Percentiles rank a stretch among this genome's conserved stretches.
Evolutionary conservation across 352 stramenopile species (phyloP).

Genomic region (Lagenidium sp.): DNA sequence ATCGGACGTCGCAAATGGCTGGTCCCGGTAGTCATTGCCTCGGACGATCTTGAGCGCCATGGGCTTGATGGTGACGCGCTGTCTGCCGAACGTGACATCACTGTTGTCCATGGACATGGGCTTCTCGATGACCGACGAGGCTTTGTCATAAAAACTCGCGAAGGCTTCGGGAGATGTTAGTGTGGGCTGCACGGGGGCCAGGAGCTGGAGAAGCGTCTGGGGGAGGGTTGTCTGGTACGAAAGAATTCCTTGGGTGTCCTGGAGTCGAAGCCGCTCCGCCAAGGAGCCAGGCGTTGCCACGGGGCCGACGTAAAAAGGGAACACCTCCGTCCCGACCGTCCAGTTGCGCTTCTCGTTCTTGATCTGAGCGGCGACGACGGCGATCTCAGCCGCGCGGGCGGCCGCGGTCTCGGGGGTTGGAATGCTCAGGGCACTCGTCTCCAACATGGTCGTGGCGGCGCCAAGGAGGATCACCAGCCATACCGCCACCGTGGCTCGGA

Average conservation of each 20-base stretch:
- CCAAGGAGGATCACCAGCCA: no score
- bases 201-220: background rate
- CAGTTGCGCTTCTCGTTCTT: conserved; percentile 6
- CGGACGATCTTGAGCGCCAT: conserved; percentile 25
- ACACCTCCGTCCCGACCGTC: background rate
- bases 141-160: conserved; percentile 5
- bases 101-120: conserved; percentile 20
- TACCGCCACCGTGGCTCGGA: no score
- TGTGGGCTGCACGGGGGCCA: background rate
- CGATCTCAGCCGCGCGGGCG: conserved; percentile 2
- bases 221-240: conserved; percentile 3
- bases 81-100: conserved; percentile 27
- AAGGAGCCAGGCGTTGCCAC: conserved; percentile 2
- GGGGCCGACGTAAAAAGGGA: conserved; percentile 4
- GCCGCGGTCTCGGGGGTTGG: no score
- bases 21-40: conserved; percentile 1
- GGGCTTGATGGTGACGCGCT: conserved; percentile 31
- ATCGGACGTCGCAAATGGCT: background rate
- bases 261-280: conserved; percentile 4
- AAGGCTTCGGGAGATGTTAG: conserved; percentile 2
- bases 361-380: conserved; percentile 3
- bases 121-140: background rate
- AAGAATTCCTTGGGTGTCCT: conserved; percentile 2
- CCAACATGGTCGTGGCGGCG: no score
- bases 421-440: no score